Evolutionary conservation across 1,284 basidiomycete species (phyloP).

Genomic region (Schizophyllum commune): DNA sequence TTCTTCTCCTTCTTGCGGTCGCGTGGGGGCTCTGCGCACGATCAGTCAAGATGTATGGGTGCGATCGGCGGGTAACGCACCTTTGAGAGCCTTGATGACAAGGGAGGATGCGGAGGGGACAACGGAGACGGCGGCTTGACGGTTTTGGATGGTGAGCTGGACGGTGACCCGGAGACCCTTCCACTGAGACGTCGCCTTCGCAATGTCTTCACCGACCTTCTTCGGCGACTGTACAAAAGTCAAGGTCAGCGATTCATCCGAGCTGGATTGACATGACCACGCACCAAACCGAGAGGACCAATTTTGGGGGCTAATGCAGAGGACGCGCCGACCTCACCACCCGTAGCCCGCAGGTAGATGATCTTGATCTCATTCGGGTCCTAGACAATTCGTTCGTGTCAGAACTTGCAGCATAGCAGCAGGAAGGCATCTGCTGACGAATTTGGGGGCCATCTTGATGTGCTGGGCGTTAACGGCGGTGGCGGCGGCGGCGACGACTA

Average conservation of each 20-base stretch:
- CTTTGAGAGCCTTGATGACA: constrained; percentile 98
- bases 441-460: constrained; percentile 65
- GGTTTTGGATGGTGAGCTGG: constrained; percentile 99
- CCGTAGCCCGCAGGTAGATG: constrained; percentile 98
- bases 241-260: constrained; percentile 4
- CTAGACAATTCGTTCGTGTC: constrained; percentile 29
- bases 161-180: constrained; percentile 99
- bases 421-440: constrained; percentile 37
- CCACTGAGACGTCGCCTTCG: constrained; percentile 98
- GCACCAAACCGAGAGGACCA: constrained; percentile 98
- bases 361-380: constrained; percentile 96
- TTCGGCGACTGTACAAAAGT: constrained; percentile 81
- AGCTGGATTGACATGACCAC: constrained; percentile 23
- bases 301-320: constrained; percentile 99
- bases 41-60: neutral
- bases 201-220: constrained; percentile 99
- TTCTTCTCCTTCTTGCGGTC: constrained; percentile 99
- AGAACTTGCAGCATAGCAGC: neutral
- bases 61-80: constrained; percentile 32
- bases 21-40: constrained; percentile 84
- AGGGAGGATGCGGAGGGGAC: constrained; percentile 98
- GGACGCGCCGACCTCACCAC: constrained; percentile 99
- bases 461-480: neutral
- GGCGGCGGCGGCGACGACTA: constrained; percentile 1
- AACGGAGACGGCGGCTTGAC: constrained; percentile 95